These are phyloP conservation scores for Acanthamoeba lenticulata DNA, from an alignment of 208 protist species.

Conservation along the genomic window DNA sequence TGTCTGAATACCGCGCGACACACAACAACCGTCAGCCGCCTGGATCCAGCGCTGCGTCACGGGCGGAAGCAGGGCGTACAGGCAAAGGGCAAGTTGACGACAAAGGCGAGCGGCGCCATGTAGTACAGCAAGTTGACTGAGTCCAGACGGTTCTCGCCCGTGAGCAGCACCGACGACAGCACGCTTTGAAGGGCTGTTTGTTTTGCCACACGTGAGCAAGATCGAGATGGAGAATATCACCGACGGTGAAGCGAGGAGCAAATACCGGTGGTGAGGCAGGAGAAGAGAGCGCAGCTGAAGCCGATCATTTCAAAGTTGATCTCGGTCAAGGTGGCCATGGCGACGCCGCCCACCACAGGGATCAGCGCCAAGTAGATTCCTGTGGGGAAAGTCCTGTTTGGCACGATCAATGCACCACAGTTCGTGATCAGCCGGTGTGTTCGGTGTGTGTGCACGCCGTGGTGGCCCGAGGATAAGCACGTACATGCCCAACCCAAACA, in stretches of 20 bases:
- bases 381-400: not conserved
- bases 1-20: not conserved
- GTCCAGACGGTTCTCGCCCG: conserved; percentile 58
- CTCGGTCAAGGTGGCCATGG: conserved; percentile 64
- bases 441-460: not conserved
- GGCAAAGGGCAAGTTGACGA: conserved; percentile 1
- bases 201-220: not conserved
- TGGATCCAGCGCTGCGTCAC: not conserved
- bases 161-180: not conserved
- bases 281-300: conserved; percentile 27
- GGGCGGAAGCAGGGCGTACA: not conserved
- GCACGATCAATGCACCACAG: not conserved
- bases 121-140: conserved; percentile 73
- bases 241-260: not conserved
- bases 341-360: conserved; percentile 73
- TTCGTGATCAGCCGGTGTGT: no score
- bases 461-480: not conserved
- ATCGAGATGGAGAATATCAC: not conserved
- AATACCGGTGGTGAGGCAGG: conserved; percentile 3
- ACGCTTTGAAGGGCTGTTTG: not conserved
- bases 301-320: conserved; percentile 71
- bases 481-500: not conserved
- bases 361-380: conserved; percentile 72
- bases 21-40: not conserved
- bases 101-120: conserved; percentile 49